Conservation (phyloP, 352 stramenopile species). For the Pilasporangium apinafurcum region DNA sequence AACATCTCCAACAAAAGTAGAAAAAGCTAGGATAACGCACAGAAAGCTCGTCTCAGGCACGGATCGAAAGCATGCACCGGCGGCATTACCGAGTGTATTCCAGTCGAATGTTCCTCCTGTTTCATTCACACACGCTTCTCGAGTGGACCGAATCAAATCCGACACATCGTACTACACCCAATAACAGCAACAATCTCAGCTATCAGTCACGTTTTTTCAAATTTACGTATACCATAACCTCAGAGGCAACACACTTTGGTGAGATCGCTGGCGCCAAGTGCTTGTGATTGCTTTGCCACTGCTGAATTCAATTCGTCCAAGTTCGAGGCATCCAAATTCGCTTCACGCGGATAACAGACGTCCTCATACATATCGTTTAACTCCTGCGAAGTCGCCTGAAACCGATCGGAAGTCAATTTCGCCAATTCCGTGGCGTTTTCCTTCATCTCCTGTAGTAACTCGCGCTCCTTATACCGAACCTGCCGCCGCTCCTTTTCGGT, state of each 20-base stretch:
- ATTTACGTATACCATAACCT: no score
- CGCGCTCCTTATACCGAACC: constrained; percentile 70
- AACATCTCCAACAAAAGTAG: no score
- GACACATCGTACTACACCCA: constrained; percentile 41
- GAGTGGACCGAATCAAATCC: constrained; percentile 52
- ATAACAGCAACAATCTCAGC: neutral
- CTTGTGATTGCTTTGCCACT: constrained; percentile 67
- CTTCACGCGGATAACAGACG: constrained; percentile 75
- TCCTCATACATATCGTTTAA: constrained; percentile 73
- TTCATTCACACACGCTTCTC: constrained; percentile 32
- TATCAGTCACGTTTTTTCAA: no score
- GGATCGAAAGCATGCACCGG: constrained; percentile 65
- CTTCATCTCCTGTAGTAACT: constrained; percentile 65
- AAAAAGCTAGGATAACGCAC: no score
- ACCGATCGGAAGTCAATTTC: constrained; percentile 51
- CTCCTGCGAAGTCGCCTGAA: constrained; percentile 51
- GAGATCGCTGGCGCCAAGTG: constrained; percentile 60
- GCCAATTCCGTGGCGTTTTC: constrained; percentile 65
- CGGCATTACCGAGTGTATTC: constrained; percentile 42
- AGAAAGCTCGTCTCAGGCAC: constrained; percentile 70
- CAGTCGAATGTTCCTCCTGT: constrained; percentile 71
- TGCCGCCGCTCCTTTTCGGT: constrained; percentile 64
- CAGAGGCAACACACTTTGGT: constrained; percentile 35
- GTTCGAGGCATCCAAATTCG: constrained; percentile 77
- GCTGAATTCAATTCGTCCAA: constrained; percentile 78